These are phyloP conservation scores for Claviceps spartinae DNA, from an alignment of 2,329 filamentous ascomycete genomes.

Conservation along the genomic window DNA sequence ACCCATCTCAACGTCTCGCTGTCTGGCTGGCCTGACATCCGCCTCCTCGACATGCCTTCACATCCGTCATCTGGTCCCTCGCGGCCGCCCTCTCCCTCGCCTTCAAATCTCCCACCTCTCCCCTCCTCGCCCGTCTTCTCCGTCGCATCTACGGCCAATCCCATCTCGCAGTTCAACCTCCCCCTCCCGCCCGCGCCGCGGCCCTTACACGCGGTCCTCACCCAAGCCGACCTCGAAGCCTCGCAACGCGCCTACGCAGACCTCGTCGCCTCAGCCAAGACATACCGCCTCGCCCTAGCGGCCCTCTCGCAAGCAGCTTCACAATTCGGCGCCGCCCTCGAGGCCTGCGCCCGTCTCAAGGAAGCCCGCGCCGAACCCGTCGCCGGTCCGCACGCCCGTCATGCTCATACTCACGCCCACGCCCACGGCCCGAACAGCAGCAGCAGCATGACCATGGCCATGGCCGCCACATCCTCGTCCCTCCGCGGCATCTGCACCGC, in stretches of 20 bases:
- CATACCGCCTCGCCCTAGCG: conserved; percentile 49
- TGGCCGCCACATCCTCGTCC: conserved; percentile 19
- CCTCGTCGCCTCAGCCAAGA: conserved; percentile 47
- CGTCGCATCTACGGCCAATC: conserved; percentile 48
- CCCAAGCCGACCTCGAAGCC: conserved; percentile 47
- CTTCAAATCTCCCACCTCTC: conserved; percentile 44
- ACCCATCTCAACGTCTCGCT: too few relatives aligned
- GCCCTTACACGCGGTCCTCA: conserved; percentile 44
- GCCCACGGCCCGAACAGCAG: conserved; percentile 16
- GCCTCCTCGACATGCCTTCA: background rate
- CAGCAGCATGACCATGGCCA: conserved; percentile 31
- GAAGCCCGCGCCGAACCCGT: conserved; percentile 49
- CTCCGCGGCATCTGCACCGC: conserved; percentile 42
- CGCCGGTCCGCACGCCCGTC: conserved; percentile 18
- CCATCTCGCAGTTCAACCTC: conserved; percentile 43
- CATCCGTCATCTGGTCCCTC: conserved; percentile 14
- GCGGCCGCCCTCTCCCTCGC: conserved; percentile 34
- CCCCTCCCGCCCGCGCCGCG: conserved; percentile 47
- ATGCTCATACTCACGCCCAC: conserved; percentile 39
- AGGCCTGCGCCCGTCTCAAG: conserved; percentile 54
- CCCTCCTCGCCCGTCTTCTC: conserved; percentile 51
- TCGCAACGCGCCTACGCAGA: conserved; percentile 51
- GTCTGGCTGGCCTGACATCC: background rate
- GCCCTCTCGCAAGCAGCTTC: conserved; percentile 47
- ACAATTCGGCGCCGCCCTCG: conserved; percentile 49